Percentiles rank a stretch among this genome's conserved stretches.
Evolutionary conservation across 2,329 filamentous ascomycete species (phyloP).

Genomic region (Hypoxylon rubiginosum): DNA sequence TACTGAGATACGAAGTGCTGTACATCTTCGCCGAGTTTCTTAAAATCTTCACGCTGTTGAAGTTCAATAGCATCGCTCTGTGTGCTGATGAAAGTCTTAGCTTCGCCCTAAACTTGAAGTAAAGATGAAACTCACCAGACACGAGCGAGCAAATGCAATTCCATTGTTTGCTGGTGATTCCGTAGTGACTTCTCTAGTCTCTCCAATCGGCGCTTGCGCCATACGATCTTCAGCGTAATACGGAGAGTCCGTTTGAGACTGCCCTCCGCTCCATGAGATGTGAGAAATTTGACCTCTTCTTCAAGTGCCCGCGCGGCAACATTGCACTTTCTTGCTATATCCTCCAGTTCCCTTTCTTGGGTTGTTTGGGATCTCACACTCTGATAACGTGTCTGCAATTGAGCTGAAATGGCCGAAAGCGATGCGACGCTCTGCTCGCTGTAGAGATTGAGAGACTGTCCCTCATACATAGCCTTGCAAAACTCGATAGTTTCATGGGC

Average conservation of each 20-base stretch:
- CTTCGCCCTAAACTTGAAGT: not conserved
- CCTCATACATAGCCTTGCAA: conserved; percentile 39
- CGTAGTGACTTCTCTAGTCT: conserved; percentile 36
- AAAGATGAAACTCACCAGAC: conserved; percentile 14
- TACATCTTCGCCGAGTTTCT: conserved; percentile 5
- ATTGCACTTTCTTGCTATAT: conserved; percentile 19
- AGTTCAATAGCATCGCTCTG: conserved; percentile 14
- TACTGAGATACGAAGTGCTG: conserved; percentile 15
- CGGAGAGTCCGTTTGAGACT: conserved; percentile 19
- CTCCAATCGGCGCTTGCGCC: conserved; percentile 43
- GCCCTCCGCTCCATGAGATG: conserved; percentile 3
- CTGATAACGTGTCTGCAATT: conserved; percentile 7
- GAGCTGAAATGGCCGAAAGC: conserved; percentile 9
- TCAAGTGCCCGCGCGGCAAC: conserved; percentile 21
- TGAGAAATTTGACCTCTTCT: conserved; percentile 26
- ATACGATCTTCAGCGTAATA: conserved; percentile 35
- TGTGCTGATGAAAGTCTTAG: conserved; percentile 1
- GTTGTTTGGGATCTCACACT: conserved; percentile 3
- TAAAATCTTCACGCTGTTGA: conserved; percentile 11
- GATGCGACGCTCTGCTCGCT: not conserved
- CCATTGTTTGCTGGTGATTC: conserved; percentile 22
- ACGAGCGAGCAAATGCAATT: conserved; percentile 10
- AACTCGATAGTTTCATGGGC: conserved; percentile 37
- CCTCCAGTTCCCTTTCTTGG: conserved; percentile 9
- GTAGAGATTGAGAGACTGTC: conserved; percentile 5